Percentiles rank a stretch among this genome's conserved stretches.
These are phyloP conservation scores for Neonectria ditissima DNA, from an alignment of 2,329 filamentous ascomycete species.

Conservation along the genomic window DNA sequence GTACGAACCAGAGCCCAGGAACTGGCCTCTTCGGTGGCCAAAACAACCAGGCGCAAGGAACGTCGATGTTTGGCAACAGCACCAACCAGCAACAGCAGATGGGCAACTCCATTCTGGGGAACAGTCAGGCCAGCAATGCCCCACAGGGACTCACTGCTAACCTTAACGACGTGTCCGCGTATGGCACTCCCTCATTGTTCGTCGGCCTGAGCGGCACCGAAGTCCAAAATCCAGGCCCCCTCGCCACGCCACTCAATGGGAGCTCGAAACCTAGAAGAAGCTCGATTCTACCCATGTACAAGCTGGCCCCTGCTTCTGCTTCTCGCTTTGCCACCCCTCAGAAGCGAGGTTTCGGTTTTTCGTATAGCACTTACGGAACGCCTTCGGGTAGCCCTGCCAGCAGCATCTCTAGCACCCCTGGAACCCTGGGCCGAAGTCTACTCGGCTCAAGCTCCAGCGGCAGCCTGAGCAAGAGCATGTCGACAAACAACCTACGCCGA, in stretches of 20 bases:
- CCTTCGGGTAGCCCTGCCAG: constrained; percentile 77
- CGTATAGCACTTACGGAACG: constrained; percentile 90
- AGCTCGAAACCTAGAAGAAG: constrained; percentile 80
- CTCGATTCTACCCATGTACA: constrained; percentile 86
- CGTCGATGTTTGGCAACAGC: constrained; percentile 58
- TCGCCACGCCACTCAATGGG: constrained; percentile 88
- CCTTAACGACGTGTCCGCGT: constrained; percentile 86
- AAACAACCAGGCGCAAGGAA: constrained; percentile 58
- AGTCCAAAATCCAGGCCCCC: constrained; percentile 81
- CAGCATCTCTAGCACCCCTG: constrained; percentile 74
- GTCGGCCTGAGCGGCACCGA: constrained; percentile 74
- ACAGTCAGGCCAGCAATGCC: constrained; percentile 61
- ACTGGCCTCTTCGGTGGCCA: constrained; percentile 67
- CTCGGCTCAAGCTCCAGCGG: constrained; percentile 74
- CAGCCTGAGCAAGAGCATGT: constrained; percentile 87
- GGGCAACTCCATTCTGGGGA: constrained; percentile 71
- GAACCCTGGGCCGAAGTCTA: constrained; percentile 74
- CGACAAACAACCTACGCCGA: constrained; percentile 85
- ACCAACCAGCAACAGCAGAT: constrained; percentile 61
- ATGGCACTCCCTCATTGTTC: constrained; percentile 90
- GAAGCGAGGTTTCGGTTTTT: constrained; percentile 90
- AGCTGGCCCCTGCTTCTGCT: constrained; percentile 83
- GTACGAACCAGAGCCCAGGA: constrained; percentile 57
- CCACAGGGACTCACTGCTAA: constrained; percentile 80
- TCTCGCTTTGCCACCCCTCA: constrained; percentile 86